A percentile compares a stretch with the other conserved stretches of the same genome.
Conservation (phyloP, 2,329 filamentous ascomycete genomes). For the Rutstroemia sp. region DNA sequence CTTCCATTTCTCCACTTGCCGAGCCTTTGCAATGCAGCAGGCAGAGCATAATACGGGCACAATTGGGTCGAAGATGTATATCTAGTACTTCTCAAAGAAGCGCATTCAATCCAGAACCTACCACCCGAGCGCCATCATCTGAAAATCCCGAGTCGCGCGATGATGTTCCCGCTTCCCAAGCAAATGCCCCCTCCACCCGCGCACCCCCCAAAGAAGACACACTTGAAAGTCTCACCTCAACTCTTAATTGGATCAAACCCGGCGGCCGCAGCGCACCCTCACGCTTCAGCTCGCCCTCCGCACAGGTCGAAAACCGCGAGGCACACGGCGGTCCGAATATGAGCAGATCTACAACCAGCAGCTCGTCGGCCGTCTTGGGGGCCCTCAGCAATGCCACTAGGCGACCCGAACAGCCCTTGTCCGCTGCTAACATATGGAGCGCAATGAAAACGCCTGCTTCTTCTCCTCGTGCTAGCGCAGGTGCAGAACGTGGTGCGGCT, state of each 20-base stretch:
- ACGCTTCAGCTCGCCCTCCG: not conserved
- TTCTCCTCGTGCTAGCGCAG: too few relatives aligned
- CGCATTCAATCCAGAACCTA: not conserved
- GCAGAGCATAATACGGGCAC: not conserved
- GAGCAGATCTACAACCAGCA: not conserved
- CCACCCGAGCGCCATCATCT: not conserved
- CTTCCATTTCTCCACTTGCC: not conserved
- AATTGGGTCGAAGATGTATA: not conserved
- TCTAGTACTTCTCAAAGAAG: not conserved
- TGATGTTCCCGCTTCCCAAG: not conserved
- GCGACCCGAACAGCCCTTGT: too few relatives aligned
- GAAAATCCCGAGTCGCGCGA: not conserved
- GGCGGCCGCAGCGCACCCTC: not conserved
- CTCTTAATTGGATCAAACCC: not conserved
- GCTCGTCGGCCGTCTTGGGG: not conserved
- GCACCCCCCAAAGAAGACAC: constrained; percentile 6
- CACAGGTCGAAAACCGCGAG: not conserved
- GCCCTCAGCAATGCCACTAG: not conserved
- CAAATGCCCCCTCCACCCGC: not conserved
- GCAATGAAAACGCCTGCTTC: too few relatives aligned
- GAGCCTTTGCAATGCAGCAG: not conserved
- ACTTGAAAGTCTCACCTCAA: not conserved
- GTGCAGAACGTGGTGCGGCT: too few relatives aligned
- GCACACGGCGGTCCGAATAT: too few relatives aligned
- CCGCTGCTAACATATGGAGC: too few relatives aligned